A percentile compares a stretch with the other conserved stretches of the same genome.
Evolutionary conservation across 2,329 filamentous ascomycete genomes (phyloP).

Genomic region (Aspergillus sp.): DNA sequence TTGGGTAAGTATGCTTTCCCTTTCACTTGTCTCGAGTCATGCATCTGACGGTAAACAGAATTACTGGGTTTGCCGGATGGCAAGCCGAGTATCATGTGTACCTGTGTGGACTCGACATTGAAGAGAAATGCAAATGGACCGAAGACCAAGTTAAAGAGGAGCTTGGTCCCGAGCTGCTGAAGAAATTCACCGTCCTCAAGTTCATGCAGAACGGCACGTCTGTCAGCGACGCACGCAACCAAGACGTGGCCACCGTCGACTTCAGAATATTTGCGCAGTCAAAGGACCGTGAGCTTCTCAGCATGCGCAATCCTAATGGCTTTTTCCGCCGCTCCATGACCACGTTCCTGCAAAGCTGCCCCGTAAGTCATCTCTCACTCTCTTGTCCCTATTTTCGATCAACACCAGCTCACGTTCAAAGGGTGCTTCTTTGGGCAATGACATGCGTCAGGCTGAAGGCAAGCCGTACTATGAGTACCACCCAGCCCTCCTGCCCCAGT

Average conservation of each 20-base stretch:
- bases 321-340: background rate
- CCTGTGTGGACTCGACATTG: background rate
- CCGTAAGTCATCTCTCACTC: background rate
- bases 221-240: slow-evolving; percentile 2
- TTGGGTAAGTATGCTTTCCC: background rate
- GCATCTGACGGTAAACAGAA: background rate
- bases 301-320: slow-evolving; percentile 1
- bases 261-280: slow-evolving; percentile 7
- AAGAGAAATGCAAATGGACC: background rate
- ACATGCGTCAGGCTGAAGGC: slow-evolving; percentile 6
- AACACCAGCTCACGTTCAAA: background rate
- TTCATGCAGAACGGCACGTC: slow-evolving; percentile 2
- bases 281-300: slow-evolving; percentile 1
- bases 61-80: background rate
- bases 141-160: background rate
- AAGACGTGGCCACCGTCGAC: slow-evolving; percentile 3
- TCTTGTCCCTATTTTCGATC: background rate
- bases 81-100: background rate
- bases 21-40: background rate
- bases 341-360: background rate
- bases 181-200: slow-evolving; percentile 3
- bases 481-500: slow-evolving; percentile 7
- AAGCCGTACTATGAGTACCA: slow-evolving; percentile 8
- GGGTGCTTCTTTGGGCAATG: slow-evolving; percentile 6
- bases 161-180: background rate